phyloP scores from a whole-genome alignment of 2,329 filamentous ascomycete genomes.

The Cordyceps cicadae region DNA sequence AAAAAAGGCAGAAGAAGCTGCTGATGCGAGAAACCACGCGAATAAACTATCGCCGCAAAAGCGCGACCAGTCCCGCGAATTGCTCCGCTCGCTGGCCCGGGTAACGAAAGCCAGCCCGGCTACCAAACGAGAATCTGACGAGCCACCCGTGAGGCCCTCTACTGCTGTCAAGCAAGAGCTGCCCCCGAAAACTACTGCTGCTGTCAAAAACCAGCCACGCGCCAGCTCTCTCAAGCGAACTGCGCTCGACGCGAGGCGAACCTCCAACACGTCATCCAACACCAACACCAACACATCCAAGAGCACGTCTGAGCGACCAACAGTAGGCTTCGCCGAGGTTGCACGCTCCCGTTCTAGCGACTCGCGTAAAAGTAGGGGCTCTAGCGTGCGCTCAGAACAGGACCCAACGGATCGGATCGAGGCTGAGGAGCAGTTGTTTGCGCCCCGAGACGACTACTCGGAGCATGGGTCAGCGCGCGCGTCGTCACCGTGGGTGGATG shows the following conservation, averaged over 20 bases:
- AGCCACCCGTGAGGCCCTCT: background rate
- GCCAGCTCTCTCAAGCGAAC: constrained; percentile 9
- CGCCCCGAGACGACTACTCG: constrained; percentile 45
- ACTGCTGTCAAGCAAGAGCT: background rate
- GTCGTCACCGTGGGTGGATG: constrained; percentile 32
- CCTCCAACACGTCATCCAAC: constrained; percentile 7
- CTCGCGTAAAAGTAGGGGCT: constrained; percentile 39
- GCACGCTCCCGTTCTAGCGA: constrained; percentile 36
- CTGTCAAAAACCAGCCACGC: background rate
- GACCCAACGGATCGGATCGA: constrained; percentile 51
- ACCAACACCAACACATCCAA: constrained; percentile 7
- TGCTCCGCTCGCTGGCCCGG: constrained; percentile 41
- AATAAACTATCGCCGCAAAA: constrained; percentile 16
- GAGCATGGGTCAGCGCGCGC: constrained; percentile 46
- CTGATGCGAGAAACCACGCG: constrained; percentile 9
- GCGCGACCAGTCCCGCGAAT: constrained; percentile 36
- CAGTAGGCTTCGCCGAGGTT: constrained; percentile 40
- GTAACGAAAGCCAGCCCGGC: constrained; percentile 38
- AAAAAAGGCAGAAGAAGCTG: constrained; percentile 3
- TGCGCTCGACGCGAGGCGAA: background rate
- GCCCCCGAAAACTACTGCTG: background rate
- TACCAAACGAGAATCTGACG: constrained; percentile 17
- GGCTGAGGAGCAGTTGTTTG: constrained; percentile 49
- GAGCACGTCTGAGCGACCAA: constrained; percentile 23
- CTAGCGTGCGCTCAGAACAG: constrained; percentile 41